phyloP scores from a whole-genome alignment of 2,329 filamentous ascomycete genomes.

The Kalaharituber pfeilii region DNA sequence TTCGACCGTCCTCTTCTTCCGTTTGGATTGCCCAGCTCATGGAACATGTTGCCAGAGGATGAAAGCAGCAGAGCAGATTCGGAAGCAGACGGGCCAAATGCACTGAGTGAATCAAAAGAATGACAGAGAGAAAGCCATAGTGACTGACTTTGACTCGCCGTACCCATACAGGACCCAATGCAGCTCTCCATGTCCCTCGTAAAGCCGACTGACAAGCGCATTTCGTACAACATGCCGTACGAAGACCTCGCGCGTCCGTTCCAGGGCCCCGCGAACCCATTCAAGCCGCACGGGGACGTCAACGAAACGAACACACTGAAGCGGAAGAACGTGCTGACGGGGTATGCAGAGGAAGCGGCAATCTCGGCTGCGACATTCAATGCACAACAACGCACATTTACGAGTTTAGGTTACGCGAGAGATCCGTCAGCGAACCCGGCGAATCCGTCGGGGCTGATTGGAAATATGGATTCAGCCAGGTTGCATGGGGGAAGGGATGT shows the following conservation, averaged over 20 bases:
- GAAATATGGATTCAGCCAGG: constrained; percentile 17
- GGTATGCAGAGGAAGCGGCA: constrained; percentile 70
- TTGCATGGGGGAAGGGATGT: constrained; percentile 34
- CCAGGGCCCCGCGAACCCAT: constrained; percentile 58
- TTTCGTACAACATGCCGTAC: constrained; percentile 44
- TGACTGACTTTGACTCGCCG: constrained; percentile 21
- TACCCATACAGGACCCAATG: constrained; percentile 31
- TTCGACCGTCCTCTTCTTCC: not conserved
- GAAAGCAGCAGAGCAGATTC: constrained; percentile 3
- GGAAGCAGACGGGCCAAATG: not conserved
- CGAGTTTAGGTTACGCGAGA: constrained; percentile 43
- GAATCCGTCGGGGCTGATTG: constrained; percentile 14
- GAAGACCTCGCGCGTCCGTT: constrained; percentile 50
- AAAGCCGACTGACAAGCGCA: constrained; percentile 34
- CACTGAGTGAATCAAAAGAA: not conserved
- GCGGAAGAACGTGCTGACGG: constrained; percentile 69
- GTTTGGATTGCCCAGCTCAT: not conserved
- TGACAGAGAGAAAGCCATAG: not conserved
- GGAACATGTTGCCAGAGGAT: not conserved
- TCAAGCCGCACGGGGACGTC: constrained; percentile 39
- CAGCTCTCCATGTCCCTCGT: constrained; percentile 36
- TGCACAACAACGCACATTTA: constrained; percentile 67
- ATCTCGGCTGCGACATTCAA: constrained; percentile 85
- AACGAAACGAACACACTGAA: constrained; percentile 38
- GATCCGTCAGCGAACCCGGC: constrained; percentile 28